Conservation (phyloP, 2,329 filamentous ascomycete species). For the Tympanopsis confertula region DNA sequence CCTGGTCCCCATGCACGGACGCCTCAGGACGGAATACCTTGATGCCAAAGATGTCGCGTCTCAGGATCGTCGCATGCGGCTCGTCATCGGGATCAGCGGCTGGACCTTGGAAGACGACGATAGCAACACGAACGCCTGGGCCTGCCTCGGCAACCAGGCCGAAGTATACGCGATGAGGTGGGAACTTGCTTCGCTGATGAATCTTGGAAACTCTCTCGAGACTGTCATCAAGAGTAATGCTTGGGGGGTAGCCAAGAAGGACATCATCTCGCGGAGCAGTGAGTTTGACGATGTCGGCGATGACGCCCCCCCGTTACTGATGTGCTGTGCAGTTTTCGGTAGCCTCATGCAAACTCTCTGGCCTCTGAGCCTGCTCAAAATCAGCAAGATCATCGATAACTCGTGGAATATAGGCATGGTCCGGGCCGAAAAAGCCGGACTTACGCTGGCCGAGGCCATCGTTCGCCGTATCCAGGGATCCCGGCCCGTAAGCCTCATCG, state of each 20-base stretch:
- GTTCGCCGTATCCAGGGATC: conserved; percentile 48
- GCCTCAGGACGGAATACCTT: conserved; percentile 24
- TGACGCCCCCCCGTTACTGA: not conserved
- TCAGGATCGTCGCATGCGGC: conserved; percentile 57
- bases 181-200: conserved; percentile 68
- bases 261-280: conserved; percentile 34
- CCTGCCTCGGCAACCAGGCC: conserved; percentile 55
- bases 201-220: conserved; percentile 67
- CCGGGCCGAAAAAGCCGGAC: conserved; percentile 61
- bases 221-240: conserved; percentile 68
- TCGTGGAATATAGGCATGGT: conserved; percentile 68
- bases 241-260: conserved; percentile 58
- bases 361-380: conserved; percentile 51
- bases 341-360: conserved; percentile 47
- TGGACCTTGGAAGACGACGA: conserved; percentile 60
- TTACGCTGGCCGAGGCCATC: conserved; percentile 31
- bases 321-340: conserved; percentile 31
- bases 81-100: conserved; percentile 75
- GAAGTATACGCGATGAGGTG: conserved; percentile 78
- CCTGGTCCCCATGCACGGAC: conserved; percentile 61
- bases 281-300: conserved; percentile 12
- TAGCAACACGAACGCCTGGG: conserved; percentile 70
- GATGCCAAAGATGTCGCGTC: conserved; percentile 39
- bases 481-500: conserved; percentile 48
- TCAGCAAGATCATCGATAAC: conserved; percentile 69